phyloP scores from a whole-genome alignment of 1,139 yeast species.

The Meyerozyma guilliermondii region DNA sequence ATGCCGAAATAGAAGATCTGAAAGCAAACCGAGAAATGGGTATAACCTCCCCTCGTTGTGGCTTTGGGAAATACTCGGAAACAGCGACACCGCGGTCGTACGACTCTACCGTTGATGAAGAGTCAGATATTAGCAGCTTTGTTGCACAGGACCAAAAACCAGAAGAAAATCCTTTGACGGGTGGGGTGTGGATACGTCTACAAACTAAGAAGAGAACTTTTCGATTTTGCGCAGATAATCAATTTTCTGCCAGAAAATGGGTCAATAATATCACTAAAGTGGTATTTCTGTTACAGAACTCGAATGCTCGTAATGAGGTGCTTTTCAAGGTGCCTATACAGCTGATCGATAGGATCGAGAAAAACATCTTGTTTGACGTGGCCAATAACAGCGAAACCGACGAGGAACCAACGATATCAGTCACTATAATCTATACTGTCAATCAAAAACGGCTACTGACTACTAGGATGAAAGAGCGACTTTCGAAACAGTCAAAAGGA shows the following conservation, averaged over 20 bases:
- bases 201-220: slow-evolving; percentile 56
- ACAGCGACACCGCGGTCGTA: slow-evolving; percentile 2
- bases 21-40: slow-evolving; percentile 8
- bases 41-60: slow-evolving; percentile 1
- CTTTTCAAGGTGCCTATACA: slow-evolving; percentile 71
- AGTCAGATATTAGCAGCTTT: slow-evolving; percentile 21
- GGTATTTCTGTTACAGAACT: slow-evolving; percentile 57
- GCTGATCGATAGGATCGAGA: slow-evolving; percentile 59
- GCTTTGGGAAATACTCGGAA: slow-evolving; percentile 1
- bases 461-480: background rate
- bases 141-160: slow-evolving; percentile 7
- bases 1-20: slow-evolving; percentile 50
- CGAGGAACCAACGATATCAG: slow-evolving; percentile 16
- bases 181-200: slow-evolving; percentile 49
- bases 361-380: slow-evolving; percentile 15
- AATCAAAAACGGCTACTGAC: background rate
- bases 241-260: slow-evolving; percentile 76
- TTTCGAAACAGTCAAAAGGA: background rate
- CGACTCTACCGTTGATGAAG: slow-evolving; percentile 15
- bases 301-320: slow-evolving; percentile 69
- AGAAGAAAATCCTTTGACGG: slow-evolving; percentile 15
- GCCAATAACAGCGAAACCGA: slow-evolving; percentile 5
- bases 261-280: slow-evolving; percentile 68
- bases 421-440: slow-evolving; percentile 18
- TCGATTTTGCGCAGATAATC: slow-evolving; percentile 68